Conservation (phyloP, 805 yeast genomes). For the Kluyveromyces aestuarii region DNA sequence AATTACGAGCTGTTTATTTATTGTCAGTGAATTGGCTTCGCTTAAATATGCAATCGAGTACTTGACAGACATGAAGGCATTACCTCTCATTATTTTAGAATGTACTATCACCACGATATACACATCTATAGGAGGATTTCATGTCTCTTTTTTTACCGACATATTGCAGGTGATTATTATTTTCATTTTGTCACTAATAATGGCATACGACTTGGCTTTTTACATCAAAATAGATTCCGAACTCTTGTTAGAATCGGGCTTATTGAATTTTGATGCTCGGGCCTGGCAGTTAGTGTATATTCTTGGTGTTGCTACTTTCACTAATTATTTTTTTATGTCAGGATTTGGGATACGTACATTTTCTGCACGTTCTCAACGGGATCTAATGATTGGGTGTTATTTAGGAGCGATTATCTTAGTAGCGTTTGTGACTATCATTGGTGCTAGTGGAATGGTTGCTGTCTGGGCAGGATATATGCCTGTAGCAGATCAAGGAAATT, state of each 20-base stretch:
- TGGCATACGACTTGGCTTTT: constrained; percentile 71
- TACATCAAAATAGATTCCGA: constrained; percentile 52
- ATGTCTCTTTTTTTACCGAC: constrained; percentile 81
- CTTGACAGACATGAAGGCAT: constrained; percentile 67
- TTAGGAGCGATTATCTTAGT: constrained; percentile 64
- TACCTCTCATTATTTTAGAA: constrained; percentile 76
- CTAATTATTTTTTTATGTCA: constrained; percentile 83
- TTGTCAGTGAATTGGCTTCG: constrained; percentile 83
- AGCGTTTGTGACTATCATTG: constrained; percentile 59
- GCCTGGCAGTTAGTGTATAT: constrained; percentile 91
- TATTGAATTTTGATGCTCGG: constrained; percentile 55
- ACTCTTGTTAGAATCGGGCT: constrained; percentile 53
- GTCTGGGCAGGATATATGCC: constrained; percentile 76
- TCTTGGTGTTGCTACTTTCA: constrained; percentile 73
- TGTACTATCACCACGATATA: constrained; percentile 82
- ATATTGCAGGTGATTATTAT: constrained; percentile 75
- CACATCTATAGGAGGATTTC: constrained; percentile 83
- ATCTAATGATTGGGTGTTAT: constrained; percentile 64
- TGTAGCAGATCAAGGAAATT: constrained; percentile 37
- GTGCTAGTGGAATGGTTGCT: constrained; percentile 77
- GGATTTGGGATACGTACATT: constrained; percentile 95
- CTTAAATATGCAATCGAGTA: constrained; percentile 68
- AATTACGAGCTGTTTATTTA: constrained; percentile 73
- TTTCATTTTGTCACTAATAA: constrained; percentile 54
- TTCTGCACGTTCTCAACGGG: constrained; percentile 72